Conservation (phyloP, 129 eudicot species). For the Glebionis coronaria region DNA sequence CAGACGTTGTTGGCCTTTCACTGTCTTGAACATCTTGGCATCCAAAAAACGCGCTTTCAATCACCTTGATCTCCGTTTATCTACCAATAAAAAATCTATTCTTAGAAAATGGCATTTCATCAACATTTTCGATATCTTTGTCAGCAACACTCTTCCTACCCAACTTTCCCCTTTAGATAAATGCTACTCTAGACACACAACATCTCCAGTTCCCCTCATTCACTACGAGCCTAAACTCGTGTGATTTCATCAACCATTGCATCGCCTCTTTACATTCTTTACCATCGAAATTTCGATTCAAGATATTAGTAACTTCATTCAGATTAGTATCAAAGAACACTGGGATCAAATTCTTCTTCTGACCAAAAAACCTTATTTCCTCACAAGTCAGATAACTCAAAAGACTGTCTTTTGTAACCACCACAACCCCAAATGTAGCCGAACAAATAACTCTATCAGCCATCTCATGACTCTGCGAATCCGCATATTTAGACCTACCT, state of each 20-base stretch:
- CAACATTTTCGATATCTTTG: conserved; percentile 45
- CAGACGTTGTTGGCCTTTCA: conserved; percentile 40
- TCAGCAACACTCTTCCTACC: conserved; percentile 73
- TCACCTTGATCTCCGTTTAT: conserved; percentile 60
- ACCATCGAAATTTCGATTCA: conserved; percentile 35
- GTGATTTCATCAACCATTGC: conserved; percentile 58
- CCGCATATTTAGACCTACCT: conserved; percentile 65
- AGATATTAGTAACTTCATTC: conserved; percentile 32
- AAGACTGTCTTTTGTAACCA: conserved; percentile 50
- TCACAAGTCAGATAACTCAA: conserved; percentile 57
- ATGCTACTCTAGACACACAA: conserved; percentile 59
- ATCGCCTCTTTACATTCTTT: conserved; percentile 73
- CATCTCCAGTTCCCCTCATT: conserved; percentile 74
- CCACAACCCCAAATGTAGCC: conserved; percentile 64
- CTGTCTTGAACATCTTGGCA: conserved; percentile 45
- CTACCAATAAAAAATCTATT: conserved; percentile 71
- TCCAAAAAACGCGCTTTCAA: conserved; percentile 63
- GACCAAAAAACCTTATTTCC: conserved; percentile 79
- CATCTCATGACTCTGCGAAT: conserved; percentile 77
- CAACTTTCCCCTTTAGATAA: conserved; percentile 60
- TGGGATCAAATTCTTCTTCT: conserved; percentile 82
- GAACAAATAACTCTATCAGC: conserved; percentile 90
- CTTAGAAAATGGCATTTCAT: conserved; percentile 65
- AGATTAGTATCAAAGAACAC: conserved; percentile 57
- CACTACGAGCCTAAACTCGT: conserved; percentile 57